These are phyloP conservation scores for Melampsora americana DNA, from an alignment of 1,284 basidiomycete genomes.

Conservation along the genomic window DNA sequence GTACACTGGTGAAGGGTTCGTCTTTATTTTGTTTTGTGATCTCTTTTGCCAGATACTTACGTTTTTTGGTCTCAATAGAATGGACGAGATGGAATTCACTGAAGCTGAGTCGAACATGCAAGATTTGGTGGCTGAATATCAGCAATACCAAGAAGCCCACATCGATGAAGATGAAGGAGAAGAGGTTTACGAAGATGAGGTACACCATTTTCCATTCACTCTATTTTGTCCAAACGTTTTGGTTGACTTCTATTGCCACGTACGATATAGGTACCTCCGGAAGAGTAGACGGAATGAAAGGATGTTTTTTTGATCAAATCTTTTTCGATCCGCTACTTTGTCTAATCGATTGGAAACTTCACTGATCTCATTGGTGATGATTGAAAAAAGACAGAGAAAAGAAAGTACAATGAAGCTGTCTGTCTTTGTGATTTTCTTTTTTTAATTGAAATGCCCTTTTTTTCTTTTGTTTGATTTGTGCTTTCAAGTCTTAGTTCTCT, in stretches of 20 bases:
- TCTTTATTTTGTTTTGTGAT: conserved; percentile 36
- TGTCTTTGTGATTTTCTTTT: no score
- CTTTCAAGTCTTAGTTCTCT: no score
- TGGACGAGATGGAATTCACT: conserved; percentile 80
- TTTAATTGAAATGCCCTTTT: no score
- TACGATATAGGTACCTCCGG: neutral
- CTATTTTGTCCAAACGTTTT: neutral
- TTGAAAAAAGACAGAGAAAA: no score
- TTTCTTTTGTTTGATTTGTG: no score
- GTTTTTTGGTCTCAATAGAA: conserved; percentile 32
- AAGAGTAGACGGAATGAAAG: neutral
- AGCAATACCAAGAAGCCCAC: conserved; percentile 48
- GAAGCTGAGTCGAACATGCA: conserved; percentile 74
- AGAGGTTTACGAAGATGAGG: conserved; percentile 44
- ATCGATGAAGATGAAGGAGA: conserved; percentile 47
- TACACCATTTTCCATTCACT: neutral
- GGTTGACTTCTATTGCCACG: neutral
- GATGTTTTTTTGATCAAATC: no score
- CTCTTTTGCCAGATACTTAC: conserved; percentile 43
- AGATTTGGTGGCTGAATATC: conserved; percentile 63
- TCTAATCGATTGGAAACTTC: no score
- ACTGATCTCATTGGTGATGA: no score
- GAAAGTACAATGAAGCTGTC: no score
- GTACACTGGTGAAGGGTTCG: conserved; percentile 86
- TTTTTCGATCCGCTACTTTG: no score